Base-by-base conservation (phyloP, 2,329 filamentous ascomycete genomes). In the Aureobasidium mangrovei region DNA sequence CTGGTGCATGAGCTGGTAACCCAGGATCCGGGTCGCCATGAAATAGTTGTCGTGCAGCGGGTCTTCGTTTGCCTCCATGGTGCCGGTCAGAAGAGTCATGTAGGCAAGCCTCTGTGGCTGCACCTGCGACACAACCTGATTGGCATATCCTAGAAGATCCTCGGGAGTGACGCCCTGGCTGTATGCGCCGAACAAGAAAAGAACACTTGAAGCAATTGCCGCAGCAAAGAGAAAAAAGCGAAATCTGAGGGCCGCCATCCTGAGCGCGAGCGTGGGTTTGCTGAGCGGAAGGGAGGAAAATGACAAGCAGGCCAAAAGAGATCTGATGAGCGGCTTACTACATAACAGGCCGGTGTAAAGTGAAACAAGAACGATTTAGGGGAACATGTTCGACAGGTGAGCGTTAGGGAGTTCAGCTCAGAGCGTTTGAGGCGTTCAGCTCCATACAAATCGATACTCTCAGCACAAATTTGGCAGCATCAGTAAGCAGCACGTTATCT, bases 1-100 rank as follows among this genome's bases (percentile, higher is more conserved):
- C 5, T 61, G 61, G 45, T 66, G 63, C 46, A 66, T 49, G 12
- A 66, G 54, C 43, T 65, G 63, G 52, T 65, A 65, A 8, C 56
- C 58, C 2, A 66, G 60, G 1, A 66, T 55, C 4, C 63, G 61
- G 3, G 62, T 62, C 3, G 60, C 62, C 29, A 63, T 57, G 35
- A 65, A 65, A 53, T 65, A 64, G 35, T 59, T 55, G 42, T 65
- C 62, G 39, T 58, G n/a, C 18, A 47, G 53, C 26, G 57, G 56
- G 31, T 60, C 58, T 33, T 54, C 35, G 9, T 35, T 28, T 6
- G 60, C 41, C 40, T 40, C 45, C 18, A 46, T 52, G 10, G 51
- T 57, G 8, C 45, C 53, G 12, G 63, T 58, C 2, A 64, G 56
- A 32, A 64, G 62, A 9, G 63, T 65, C 8, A 60, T 62, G 44